Evolutionary conservation across 83 land plant genomes (phyloP).

Genomic region (Diphasiastrum complanatum): DNA sequence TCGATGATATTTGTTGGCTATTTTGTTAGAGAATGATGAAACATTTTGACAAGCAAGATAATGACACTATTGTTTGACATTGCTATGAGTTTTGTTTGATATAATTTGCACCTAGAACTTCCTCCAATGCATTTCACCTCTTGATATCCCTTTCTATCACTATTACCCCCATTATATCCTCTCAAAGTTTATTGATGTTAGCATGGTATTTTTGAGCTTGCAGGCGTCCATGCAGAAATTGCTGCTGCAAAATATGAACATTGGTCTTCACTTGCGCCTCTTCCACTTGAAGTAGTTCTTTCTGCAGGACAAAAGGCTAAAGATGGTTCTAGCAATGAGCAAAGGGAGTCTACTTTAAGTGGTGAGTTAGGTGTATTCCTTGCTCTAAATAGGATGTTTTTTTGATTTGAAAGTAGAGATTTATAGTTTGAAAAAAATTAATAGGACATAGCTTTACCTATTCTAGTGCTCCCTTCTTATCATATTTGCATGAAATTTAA

Average conservation of each 20-base stretch:
- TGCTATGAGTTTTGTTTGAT: too few species aligned
- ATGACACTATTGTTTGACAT: too few species aligned
- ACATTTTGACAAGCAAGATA: too few species aligned
- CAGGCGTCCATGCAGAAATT: constrained; percentile 79
- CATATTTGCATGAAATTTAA: too few species aligned
- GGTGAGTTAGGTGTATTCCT: not conserved
- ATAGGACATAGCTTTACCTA: not conserved
- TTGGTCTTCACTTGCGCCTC: constrained; percentile 90
- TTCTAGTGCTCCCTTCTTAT: not conserved
- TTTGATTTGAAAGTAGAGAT: too few species aligned
- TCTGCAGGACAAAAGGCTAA: constrained; percentile 84
- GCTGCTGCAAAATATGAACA: constrained; percentile 62
- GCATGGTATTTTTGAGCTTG: not conserved
- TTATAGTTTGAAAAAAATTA: not conserved
- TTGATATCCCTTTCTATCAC: too few species aligned
- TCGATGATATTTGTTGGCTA: too few species aligned
- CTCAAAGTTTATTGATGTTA: not conserved
- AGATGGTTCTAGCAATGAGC: constrained; percentile 38
- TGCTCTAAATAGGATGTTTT: too few species aligned
- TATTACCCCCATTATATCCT: too few species aligned
- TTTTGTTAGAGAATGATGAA: too few species aligned
- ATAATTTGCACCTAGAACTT: too few species aligned
- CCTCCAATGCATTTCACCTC: too few species aligned
- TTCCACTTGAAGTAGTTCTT: constrained; percentile 81
- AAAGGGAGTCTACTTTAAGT: not conserved